Base-by-base conservation (phyloP, 164 flowering plant genomes). In the Magnolia changhungtana region DNA sequence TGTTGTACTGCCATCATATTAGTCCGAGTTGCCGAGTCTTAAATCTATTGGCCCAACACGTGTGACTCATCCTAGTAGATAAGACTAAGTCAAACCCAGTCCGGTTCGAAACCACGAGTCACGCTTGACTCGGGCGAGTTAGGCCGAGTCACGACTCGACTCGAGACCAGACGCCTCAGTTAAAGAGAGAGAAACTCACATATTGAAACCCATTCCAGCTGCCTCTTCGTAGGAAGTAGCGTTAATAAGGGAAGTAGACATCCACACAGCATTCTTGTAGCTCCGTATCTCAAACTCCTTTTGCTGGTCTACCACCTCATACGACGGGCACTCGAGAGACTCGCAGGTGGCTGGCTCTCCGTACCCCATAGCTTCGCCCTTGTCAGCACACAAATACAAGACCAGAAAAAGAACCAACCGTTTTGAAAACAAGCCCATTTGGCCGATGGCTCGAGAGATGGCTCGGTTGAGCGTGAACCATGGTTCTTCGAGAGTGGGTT, bases 221-320 rank as follows among this genome's bases (percentile, higher is more conserved):
- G 83, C 81, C 69, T 81, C 78, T 3, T 69, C 75, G 63, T 72
- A 81, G 50, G 83, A 78, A 69, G 20, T 11, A 31, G 80, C 73
- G 78, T 61, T 75, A 76, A 78, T 77, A n/a, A 71, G 75, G 50
- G 69, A 49, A 55, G 79, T 76, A 14, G 81, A 73, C 68, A 73
- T 72, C 81, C 81, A 78, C 16, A 50, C 21, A 27, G 81, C 66
- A 1, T 55, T 64, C 49, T 23, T 69, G 63, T 78, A 75, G 64
- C 72, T 68, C 65, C 79, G 78, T 16, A 78, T 63, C 19, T 81
- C 79, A 14, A 63, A 73, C 11, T 69, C 79, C 8, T 69, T 66
- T 14, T 74, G 74, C 64, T 4, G 50, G 24, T 71, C 51, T 37
- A 81, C 49, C 21, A 81, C 76, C 3, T 49, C 61, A 69, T 75